Percentiles rank a stretch among this genome's conserved stretches.
These are phyloP conservation scores for Sclerotinia minor DNA, from an alignment of 2,329 filamentous ascomycete species.

Conservation along the genomic window DNA sequence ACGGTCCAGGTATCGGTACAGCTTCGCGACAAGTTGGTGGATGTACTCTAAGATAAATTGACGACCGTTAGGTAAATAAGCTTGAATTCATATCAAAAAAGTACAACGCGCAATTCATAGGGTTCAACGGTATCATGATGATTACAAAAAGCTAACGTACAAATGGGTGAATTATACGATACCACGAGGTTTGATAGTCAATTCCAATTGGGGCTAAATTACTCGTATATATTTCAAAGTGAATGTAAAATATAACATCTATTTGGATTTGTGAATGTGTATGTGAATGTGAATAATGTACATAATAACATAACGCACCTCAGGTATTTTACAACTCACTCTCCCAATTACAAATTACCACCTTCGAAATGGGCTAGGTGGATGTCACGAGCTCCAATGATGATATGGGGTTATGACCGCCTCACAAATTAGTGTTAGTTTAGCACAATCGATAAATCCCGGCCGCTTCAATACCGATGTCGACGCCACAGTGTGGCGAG, in stretches of 20 bases:
- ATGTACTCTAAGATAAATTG: not conserved
- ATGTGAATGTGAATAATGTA: too few relatives aligned
- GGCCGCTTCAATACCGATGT: not conserved
- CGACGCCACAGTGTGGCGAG: not conserved
- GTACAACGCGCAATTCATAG: not conserved
- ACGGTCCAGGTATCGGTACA: conserved; percentile 21
- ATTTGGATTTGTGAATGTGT: not conserved
- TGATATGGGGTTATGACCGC: not conserved
- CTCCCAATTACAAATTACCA: too few relatives aligned
- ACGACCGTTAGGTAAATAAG: conserved; percentile 14
- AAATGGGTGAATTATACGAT: conserved; percentile 13
- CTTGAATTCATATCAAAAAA: conserved; percentile 13
- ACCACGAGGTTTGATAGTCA: not conserved
- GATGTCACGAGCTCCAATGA: conserved; percentile 10
- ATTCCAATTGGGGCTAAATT: not conserved
- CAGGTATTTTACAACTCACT: too few relatives aligned
- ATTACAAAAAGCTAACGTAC: conserved; percentile 6
- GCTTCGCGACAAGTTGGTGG: conserved; percentile 5
- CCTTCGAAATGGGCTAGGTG: not conserved
- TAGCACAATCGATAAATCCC: not conserved
- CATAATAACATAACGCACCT: too few relatives aligned
- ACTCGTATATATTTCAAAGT: conserved; percentile 1
- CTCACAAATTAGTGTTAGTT: not conserved
- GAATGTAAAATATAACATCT: not conserved
- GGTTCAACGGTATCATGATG: not conserved